Base-by-base conservation (phyloP, 139 green algal species). In the Tetradesmus lagerheimii region DNA sequence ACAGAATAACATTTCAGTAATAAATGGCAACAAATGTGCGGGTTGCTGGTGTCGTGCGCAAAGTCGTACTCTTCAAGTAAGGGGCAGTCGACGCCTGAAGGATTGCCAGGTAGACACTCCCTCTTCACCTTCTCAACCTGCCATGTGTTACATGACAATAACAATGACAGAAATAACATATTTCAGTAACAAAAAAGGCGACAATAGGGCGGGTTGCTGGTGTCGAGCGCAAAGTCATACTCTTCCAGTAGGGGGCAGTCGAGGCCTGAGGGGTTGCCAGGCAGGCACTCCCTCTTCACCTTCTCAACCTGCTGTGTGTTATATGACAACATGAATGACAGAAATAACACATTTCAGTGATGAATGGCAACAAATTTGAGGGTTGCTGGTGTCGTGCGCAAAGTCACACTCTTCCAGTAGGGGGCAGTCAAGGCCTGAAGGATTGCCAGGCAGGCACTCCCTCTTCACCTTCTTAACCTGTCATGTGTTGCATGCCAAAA, bases 61-160 rank as follows among this genome's bases (percentile, higher is more conserved):
- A 99, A 99, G 95, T 99, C 98, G 89, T 99, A 99, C 95, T 99
- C 98, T 89, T 99, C 98, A 83, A 99, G 92, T 95, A 99, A 98
- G 11, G 98, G 98, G 93, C 97, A 99, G 93, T 99, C 98, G 12
- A 99, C 92, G 18, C 92, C 95, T 9, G 93, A 93, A 1, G 38
- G 25, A 23, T 88, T 86, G 29, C 89, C 35, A 11, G 97, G 98
- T 64, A 99, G 93, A 92, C 98, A 99, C 25, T 97, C 93, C 91
- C 94, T 88, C 94, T 99, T 99, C 50, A 99, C 98, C 37, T 96
- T 91, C 95, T 99, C 98, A 66, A 99, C 97, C 95, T 98, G 93
- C 1, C 31, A 5, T 9, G 29, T n/a, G 62, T n/a, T n/a, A n/a
- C n/a, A n/a, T 66, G 50, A 25, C 12, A 12, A 66, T 12, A 25